These are phyloP conservation scores for Hypoxylon rickii DNA, from an alignment of 495 filamentous ascomycete genomes.

Conservation along the genomic window DNA sequence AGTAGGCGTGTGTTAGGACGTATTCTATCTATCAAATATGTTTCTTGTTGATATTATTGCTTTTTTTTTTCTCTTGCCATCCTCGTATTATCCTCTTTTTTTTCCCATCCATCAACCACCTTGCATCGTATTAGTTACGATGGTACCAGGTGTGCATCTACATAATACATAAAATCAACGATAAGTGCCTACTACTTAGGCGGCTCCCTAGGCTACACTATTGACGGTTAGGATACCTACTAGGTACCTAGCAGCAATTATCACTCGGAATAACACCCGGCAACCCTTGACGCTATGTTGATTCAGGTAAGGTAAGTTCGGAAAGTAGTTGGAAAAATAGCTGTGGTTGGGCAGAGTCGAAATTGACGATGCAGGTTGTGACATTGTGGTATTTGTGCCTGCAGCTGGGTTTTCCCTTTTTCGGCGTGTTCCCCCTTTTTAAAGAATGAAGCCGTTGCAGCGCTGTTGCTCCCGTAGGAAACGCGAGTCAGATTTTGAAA, in stretches of 20 bases:
- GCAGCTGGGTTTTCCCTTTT: conserved; percentile 24
- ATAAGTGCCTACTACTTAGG: too few relatives aligned
- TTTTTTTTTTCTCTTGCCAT: too few relatives aligned
- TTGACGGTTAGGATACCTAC: neutral
- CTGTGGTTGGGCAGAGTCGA: conserved; percentile 24
- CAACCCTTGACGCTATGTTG: conserved; percentile 1
- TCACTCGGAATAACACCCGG: conserved; percentile 10
- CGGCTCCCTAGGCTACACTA: too few relatives aligned
- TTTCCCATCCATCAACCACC: too few relatives aligned
- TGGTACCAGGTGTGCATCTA: neutral
- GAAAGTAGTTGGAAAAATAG: too few relatives aligned
- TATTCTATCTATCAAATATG: too few relatives aligned
- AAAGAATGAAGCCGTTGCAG: conserved; percentile 14
- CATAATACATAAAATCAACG: too few relatives aligned
- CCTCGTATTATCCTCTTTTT: too few relatives aligned
- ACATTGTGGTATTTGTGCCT: conserved; percentile 23
- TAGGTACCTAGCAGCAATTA: too few relatives aligned
- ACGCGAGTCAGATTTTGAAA: conserved; percentile 15
- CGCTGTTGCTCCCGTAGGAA: conserved; percentile 14
- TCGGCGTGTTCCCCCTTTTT: neutral
- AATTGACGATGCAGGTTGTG: conserved; percentile 23
- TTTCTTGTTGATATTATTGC: too few relatives aligned
- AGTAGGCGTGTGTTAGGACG: too few relatives aligned
- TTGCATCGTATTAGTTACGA: too few relatives aligned
- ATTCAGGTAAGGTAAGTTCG: conserved; percentile 12